Evolutionary conservation across 1,139 yeast species (phyloP).

Genomic region (Geotrichum carabidarum): DNA sequence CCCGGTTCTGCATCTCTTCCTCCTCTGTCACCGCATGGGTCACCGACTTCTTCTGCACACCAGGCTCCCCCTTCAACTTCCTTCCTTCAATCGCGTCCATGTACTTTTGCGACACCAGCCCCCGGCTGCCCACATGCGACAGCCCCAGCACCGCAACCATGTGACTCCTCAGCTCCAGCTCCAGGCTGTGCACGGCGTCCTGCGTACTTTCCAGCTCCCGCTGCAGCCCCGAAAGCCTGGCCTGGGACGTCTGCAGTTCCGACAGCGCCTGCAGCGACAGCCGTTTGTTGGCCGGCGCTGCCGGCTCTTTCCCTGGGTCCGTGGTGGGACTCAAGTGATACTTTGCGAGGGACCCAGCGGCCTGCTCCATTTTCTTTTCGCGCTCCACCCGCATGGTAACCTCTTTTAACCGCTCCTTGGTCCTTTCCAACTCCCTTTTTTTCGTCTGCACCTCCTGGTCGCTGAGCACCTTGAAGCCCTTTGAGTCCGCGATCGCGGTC

Average conservation of each 20-base stretch:
- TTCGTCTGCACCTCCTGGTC: slow-evolving; percentile 33
- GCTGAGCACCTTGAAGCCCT: slow-evolving; percentile 31
- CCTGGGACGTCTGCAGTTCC: slow-evolving; percentile 31
- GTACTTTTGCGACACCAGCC: slow-evolving; percentile 13
- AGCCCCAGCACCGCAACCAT: slow-evolving; percentile 35
- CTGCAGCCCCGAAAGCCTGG: slow-evolving; percentile 29
- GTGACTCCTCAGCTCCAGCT: slow-evolving; percentile 31
- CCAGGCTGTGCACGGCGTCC: slow-evolving; percentile 25
- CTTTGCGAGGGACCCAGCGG: not conserved
- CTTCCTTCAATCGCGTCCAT: not conserved
- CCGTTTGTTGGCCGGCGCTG: slow-evolving; percentile 26
- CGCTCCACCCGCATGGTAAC: slow-evolving; percentile 34
- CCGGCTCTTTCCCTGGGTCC: slow-evolving; percentile 1
- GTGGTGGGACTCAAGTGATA: slow-evolving; percentile 10
- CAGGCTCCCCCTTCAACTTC: not conserved
- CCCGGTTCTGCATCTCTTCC: not conserved
- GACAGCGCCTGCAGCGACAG: slow-evolving; percentile 36
- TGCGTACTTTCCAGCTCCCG: slow-evolving; percentile 25
- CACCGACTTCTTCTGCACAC: not conserved
- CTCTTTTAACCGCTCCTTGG: slow-evolving; percentile 36
- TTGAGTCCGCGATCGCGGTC: slow-evolving; percentile 34
- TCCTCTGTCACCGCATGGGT: not conserved
- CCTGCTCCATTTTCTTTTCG: not conserved
- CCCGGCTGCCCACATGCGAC: slow-evolving; percentile 29
- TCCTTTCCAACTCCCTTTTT: slow-evolving; percentile 29